A percentile compares a stretch with the other conserved stretches of the same genome.
These are phyloP conservation scores for Isoetes taiwanensis DNA, from an alignment of 75 land plant genomes.

Conservation along the genomic window DNA sequence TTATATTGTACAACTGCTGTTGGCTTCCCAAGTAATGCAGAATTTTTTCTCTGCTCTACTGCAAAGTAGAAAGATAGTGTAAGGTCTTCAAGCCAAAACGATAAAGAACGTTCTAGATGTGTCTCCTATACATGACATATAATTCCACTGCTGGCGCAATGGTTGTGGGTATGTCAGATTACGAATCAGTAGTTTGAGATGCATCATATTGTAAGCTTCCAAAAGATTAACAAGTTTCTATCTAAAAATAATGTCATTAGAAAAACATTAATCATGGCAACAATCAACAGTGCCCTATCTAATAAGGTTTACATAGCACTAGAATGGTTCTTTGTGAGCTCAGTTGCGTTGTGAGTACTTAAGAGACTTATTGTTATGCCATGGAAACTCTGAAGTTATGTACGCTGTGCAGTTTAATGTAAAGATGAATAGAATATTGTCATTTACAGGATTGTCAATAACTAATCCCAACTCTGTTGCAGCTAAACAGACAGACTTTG, in stretches of 20 bases:
- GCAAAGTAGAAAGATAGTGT: conserved; percentile 8
- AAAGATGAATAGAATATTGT: no score
- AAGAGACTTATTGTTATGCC: not conserved
- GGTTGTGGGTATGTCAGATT: no score
- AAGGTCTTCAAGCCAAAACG: not conserved
- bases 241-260: no score
- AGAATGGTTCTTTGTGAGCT: not conserved
- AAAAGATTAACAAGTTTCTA: not conserved
- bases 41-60: conserved; percentile 90
- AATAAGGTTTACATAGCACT: no score
- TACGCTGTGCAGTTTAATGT: not conserved
- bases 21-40: conserved; percentile 70
- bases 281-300: no score
- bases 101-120: not conserved
- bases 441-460: no score
- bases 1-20: conserved; percentile 94
- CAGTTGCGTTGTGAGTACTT: not conserved
- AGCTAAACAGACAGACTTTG: not conserved
- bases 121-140: not conserved
- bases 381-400: not conserved
- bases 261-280: no score
- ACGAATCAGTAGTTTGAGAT: no score
- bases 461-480: no score
- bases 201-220: not conserved
- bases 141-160: not conserved